Evolutionary conservation across 441 rosid genomes (phyloP), one percentile per base, ranked within the genome.

Genomic region (Syzygium malaccense): DNA sequence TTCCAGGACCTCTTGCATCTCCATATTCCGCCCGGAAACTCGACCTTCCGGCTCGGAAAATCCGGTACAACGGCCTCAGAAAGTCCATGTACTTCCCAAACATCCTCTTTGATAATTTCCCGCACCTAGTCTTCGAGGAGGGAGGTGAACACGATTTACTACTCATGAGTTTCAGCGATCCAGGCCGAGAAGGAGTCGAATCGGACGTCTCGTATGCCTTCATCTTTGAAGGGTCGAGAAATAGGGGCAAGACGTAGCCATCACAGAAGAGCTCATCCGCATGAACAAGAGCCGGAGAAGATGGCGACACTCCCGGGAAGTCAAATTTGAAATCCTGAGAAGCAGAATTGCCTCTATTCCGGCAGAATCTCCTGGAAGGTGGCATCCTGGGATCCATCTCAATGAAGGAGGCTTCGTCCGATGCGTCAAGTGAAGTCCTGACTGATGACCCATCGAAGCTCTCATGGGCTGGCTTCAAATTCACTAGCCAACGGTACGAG

Each of bases 61-160:
- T 45, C 85, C 30, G n/a, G 85, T 85, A 88, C 54, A 88, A 14
- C 30, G 85, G 84, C 89, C 85, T 85, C 60, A 88, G 87, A 37
- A 66, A 88, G n/a, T 54, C 37, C 62, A 86, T 48, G 55, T 86
- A 83, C 86, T 80, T 89, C 51, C 55, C 30, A 19, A 89, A 89
- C 48, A 89, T 6, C 64, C 88, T 54, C 60, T 66, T 89, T 48
- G 86, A 80, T 48, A 57, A 60, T 33, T 78, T 49, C 60, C 88
- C 28, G 8, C 49, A 32, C 60, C 62, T 25, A 3, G 19, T 83
- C 79, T 33, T 57, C 51, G 79, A 86, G 30, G 86, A 28, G 23
- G 96, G 93, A 20, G 96, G 88, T 18, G 91, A 88, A 5, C 90
- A 89, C 64, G 87, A 86, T 86, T 88, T 90, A n/a, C 86, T 54